A percentile compares a stretch with the other conserved stretches of the same genome.
Evolutionary conservation across 2,329 filamentous ascomycete genomes (phyloP).

Genomic region (Trichoderma endophyticum): DNA sequence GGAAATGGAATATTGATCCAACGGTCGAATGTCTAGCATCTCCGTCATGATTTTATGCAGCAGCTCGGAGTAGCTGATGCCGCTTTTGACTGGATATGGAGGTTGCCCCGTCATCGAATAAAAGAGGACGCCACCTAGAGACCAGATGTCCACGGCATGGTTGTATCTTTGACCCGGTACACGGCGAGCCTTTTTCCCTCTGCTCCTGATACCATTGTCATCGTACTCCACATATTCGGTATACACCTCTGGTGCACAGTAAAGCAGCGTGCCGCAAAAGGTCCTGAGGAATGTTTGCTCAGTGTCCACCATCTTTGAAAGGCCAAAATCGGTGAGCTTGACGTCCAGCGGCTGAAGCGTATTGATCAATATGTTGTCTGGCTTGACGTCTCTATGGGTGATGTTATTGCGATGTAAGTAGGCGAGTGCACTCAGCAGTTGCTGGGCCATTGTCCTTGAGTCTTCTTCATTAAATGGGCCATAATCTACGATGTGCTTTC

Average conservation of each 20-base stretch:
- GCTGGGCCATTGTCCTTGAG: slow-evolving; percentile 68
- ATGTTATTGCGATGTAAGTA: slow-evolving; percentile 88
- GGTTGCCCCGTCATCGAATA: slow-evolving; percentile 76
- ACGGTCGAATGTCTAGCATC: slow-evolving; percentile 61
- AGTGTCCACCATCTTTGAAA: slow-evolving; percentile 90
- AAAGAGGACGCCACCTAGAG: slow-evolving; percentile 87
- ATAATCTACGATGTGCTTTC: slow-evolving; percentile 62
- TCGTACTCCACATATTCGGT: slow-evolving; percentile 68
- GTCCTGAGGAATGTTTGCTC: slow-evolving; percentile 91
- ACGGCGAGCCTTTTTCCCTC: slow-evolving; percentile 62
- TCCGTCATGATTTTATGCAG: slow-evolving; percentile 83
- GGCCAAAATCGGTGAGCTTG: slow-evolving; percentile 92
- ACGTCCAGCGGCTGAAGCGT: slow-evolving; percentile 70
- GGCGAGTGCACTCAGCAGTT: slow-evolving; percentile 76
- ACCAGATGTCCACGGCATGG: slow-evolving; percentile 95
- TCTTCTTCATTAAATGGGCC: slow-evolving; percentile 63
- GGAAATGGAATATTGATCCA: slow-evolving; percentile 60
- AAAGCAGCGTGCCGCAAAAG: slow-evolving; percentile 92
- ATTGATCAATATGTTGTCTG: slow-evolving; percentile 90
- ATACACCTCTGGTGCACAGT: slow-evolving; percentile 96
- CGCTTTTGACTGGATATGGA: slow-evolving; percentile 75
- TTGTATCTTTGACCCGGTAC: slow-evolving; percentile 67
- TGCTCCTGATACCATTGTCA: slow-evolving; percentile 61
- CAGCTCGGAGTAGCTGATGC: slow-evolving; percentile 74
- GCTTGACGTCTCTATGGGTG: slow-evolving; percentile 97